Base-by-base conservation (phyloP, 202 grass and related monocot genomes). In the Setaria italica region DNA sequence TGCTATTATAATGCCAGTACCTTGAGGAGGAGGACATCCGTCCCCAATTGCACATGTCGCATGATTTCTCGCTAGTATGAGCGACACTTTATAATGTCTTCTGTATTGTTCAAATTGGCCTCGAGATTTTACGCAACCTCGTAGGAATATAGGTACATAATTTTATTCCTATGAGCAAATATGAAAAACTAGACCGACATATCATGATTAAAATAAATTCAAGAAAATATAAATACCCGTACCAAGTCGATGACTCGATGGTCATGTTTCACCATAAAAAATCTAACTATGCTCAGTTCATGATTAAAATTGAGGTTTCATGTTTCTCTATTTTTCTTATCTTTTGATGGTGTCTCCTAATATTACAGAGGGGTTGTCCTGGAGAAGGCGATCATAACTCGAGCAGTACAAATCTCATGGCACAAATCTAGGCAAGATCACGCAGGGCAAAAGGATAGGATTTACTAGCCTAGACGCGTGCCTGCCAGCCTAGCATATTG, bases 361-460 rank as follows among this genome's bases (percentile, higher is more conserved):
- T 41, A 41, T 41, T 41, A 41, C 39, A 49, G 14, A 19, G 14
- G 32, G 20, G 55, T 75, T 30, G 32, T 45, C 82, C 56, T 0
- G 29, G 13, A 74, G 6, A 67, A 20, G 57, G 58, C 29, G 35
- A 68, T 51, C 30, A 58, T 20, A 42, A 5, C 20, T 7, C 11
- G 29, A 13, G 2, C 8, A 21, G 67, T 55, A 62, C 53, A 82
- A 46, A 60, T 29, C 45, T 34, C 37, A 6, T 17, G 19, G 5
- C 29, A 57, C 55, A 64, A 54, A 88, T 84, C 35, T 58, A 84
- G 58, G 48, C 32, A 74, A 88, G 75, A 89, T 80, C 60, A 75
- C 59, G 41, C 68, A 80, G 49, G 20, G 8, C 30, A 68, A 4
- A 32, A 74, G 39, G 39, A 5, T n/a, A 15, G 72, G 20, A 62